Evolutionary conservation across 2,329 filamentous ascomycete species (phyloP), one percentile per base, ranked within the genome.

Genomic region (Apiospora hydei): DNA sequence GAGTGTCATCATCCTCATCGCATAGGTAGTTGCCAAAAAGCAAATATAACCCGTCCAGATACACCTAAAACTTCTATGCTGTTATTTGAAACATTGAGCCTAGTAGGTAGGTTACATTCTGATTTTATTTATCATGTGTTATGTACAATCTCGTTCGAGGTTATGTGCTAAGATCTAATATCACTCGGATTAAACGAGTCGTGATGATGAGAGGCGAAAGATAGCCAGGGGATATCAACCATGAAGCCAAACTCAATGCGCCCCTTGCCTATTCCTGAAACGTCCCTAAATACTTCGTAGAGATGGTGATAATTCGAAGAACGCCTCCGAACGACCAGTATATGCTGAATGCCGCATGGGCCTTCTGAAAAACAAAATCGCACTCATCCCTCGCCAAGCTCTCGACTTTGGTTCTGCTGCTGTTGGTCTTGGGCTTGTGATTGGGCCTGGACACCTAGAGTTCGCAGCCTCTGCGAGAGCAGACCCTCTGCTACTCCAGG

Each of bases 381-480:
- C 57, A n/a, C 21, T 41, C 34, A 64, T 64, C 8, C 57, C 34
- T 41, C 49, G 7, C n/a, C n/a, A 26, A 51, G 24, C n/a, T 51
- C n/a, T 51, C n/a, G 34, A 2, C 8, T n/a, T 8, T 30, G 21
- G 43, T 8, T 38, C 16, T 69, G 44, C 16, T 38, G 67, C n/a
- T 38, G 4, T 10, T 34, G 44, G 10, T 14, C 67, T 38, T 49
- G 67, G 3, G 4, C 18, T 49, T 38, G 66, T 14, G 66, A 4
- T 44, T 47, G 67, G 44, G 67, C 67, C 26, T 46, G 44, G 10
- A 86, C 85, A 49, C 90, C 92, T 7, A 94, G 82, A 7, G 89
- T 88, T 75, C 90, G 88, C 64, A 96, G 83, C 71, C 90, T 88
- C 79, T 90, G 90, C 14, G 93, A 93, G 21, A 96, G 83, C 21